Evolutionary conservation across 2,329 filamentous ascomycete genomes (phyloP).

Genomic region (Gliomastix tumulicola): DNA sequence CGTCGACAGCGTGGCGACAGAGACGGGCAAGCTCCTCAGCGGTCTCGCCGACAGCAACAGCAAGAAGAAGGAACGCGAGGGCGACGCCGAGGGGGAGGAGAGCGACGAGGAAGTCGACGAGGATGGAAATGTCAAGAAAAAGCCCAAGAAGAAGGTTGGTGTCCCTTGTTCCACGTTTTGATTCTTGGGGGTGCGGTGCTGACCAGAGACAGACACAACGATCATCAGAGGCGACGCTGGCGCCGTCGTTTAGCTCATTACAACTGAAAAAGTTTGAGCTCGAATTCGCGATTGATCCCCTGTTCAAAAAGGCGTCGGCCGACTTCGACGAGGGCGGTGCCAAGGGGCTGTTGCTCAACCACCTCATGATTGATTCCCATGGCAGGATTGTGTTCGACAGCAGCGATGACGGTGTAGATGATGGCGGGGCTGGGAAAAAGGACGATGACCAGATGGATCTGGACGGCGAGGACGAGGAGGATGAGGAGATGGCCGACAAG

Average conservation of each 20-base stretch:
- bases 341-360: slow-evolving; percentile 89
- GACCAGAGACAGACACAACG: slow-evolving; percentile 46
- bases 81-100: slow-evolving; percentile 56
- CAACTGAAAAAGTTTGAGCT: slow-evolving; percentile 97
- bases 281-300: slow-evolving; percentile 89
- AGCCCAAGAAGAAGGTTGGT: slow-evolving; percentile 68
- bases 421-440: slow-evolving; percentile 21
- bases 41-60: slow-evolving; percentile 83
- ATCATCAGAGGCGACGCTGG: slow-evolving; percentile 89
- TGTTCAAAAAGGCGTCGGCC: slow-evolving; percentile 99
- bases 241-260: slow-evolving; percentile 77
- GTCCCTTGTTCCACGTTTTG: background rate
- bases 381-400: slow-evolving; percentile 97
- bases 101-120: slow-evolving; percentile 58
- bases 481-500: slow-evolving; percentile 3
- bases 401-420: slow-evolving; percentile 72
- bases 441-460: slow-evolving; percentile 30
- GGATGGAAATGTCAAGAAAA: slow-evolving; percentile 53
- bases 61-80: slow-evolving; percentile 68
- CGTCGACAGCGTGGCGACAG: slow-evolving; percentile 95
- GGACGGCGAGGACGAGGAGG: slow-evolving; percentile 8
- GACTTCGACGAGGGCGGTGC: slow-evolving; percentile 98
- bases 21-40: slow-evolving; percentile 91
- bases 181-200: no score
- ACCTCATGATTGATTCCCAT: slow-evolving; percentile 88